Percentiles rank a stretch among this genome's conserved stretches.
These are phyloP conservation scores for Diversispora eburnea DNA, from an alignment of 192 early-diverging fungal species.

Conservation along the genomic window DNA sequence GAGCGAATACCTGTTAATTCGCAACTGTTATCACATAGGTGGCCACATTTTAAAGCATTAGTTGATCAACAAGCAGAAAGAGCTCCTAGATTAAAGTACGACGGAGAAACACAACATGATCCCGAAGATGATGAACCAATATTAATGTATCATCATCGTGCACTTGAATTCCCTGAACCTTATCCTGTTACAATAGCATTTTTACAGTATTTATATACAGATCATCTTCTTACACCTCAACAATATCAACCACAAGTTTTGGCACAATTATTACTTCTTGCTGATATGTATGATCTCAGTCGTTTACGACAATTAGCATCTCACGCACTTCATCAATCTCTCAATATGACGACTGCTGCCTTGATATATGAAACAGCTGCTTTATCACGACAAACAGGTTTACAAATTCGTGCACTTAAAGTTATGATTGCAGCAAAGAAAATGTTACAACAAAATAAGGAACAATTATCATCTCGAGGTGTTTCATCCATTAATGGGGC, in stretches of 20 bases:
- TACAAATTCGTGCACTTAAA: slow-evolving; percentile 56
- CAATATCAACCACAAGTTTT: slow-evolving; percentile 62
- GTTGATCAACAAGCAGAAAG: slow-evolving; percentile 39
- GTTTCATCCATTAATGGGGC: neutral
- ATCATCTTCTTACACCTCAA: slow-evolving; percentile 58
- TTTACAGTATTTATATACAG: slow-evolving; percentile 66
- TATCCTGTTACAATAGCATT: slow-evolving; percentile 55
- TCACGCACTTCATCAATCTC: slow-evolving; percentile 57
- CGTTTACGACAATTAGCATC: slow-evolving; percentile 55
- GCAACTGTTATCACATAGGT: slow-evolving; percentile 46
- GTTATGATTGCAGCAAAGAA: slow-evolving; percentile 55
- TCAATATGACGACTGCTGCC: slow-evolving; percentile 57
- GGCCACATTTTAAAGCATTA: slow-evolving; percentile 54
- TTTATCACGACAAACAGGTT: slow-evolving; percentile 55
- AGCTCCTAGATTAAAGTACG: slow-evolving; percentile 18
- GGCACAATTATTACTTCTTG: slow-evolving; percentile 57
- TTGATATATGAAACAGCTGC: slow-evolving; percentile 66
- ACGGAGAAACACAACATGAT: slow-evolving; percentile 26
- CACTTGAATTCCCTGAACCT: slow-evolving; percentile 44
- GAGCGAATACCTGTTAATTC: slow-evolving; percentile 57
- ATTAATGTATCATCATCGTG: slow-evolving; percentile 42
- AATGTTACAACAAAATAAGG: slow-evolving; percentile 44
- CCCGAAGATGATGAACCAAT: slow-evolving; percentile 32
- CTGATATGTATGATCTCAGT: slow-evolving; percentile 56
- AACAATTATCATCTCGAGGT: slow-evolving; percentile 31